These are phyloP conservation scores for Lichtheimia corymbifera DNA, from an alignment of 371 early-diverging fungal genomes.

Conservation along the genomic window DNA sequence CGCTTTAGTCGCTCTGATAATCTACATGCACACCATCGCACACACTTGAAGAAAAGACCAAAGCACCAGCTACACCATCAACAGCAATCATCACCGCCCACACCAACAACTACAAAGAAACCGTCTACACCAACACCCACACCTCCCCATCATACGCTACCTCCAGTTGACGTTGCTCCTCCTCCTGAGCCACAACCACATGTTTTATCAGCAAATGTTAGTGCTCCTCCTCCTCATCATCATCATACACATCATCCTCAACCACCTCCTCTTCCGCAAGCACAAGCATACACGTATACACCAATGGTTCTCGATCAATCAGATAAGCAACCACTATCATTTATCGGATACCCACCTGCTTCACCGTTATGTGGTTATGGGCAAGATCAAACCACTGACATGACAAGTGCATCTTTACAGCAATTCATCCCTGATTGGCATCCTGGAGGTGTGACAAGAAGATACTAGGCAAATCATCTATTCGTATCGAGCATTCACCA, in stretches of 20 bases:
- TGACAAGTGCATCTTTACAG: slow-evolving; percentile 3
- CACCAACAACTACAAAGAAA: background rate
- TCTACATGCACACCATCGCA: slow-evolving; percentile 47
- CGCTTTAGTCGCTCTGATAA: slow-evolving; percentile 71
- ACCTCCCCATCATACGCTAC: background rate
- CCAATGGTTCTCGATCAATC: slow-evolving; percentile 9
- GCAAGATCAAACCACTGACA: background rate
- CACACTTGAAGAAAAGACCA: slow-evolving; percentile 27
- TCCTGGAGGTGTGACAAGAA: slow-evolving; percentile 15
- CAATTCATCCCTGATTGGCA: slow-evolving; percentile 13
- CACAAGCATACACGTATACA: slow-evolving; percentile 6
- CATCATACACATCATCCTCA: slow-evolving; percentile 3
- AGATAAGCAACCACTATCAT: background rate
- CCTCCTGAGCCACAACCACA: too few species aligned
- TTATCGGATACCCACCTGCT: background rate
- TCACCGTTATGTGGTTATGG: slow-evolving; percentile 3
- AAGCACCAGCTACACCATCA: slow-evolving; percentile 1
- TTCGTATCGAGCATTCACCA: background rate
- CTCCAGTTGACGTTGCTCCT: background rate
- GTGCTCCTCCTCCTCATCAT: background rate
- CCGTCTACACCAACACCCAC: background rate
- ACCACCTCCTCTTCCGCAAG: background rate
- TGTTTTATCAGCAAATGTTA: too few species aligned
- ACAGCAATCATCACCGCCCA: background rate
- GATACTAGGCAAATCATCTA: slow-evolving; percentile 4